Percentiles rank a stretch among this genome's conserved stretches.
Evolutionary conservation across 805 yeast genomes (phyloP).

Genomic region (Wickerhamomyces canadensis): DNA sequence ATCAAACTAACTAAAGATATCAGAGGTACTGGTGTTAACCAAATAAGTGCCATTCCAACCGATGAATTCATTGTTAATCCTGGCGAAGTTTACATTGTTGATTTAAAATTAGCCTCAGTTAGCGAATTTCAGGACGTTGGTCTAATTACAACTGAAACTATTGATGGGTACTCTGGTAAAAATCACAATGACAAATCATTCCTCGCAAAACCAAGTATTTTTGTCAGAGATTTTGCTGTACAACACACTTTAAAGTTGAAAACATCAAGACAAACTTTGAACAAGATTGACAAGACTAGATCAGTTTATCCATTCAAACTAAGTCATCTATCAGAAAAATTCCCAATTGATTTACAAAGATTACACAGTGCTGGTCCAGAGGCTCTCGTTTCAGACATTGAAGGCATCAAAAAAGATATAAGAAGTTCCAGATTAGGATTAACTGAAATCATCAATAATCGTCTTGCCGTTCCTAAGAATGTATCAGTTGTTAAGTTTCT

Average conservation of each 20-base stretch:
- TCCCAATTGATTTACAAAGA: constrained; percentile 48
- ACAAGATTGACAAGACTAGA: constrained; percentile 61
- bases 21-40: constrained; percentile 29
- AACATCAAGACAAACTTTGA: constrained; percentile 65
- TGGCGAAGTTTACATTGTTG: constrained; percentile 86
- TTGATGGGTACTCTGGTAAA: constrained; percentile 60
- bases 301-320: constrained; percentile 93
- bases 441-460: constrained; percentile 74
- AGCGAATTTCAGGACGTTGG: constrained; percentile 53
- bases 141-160: constrained; percentile 58
- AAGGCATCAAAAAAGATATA: constrained; percentile 46
- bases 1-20: constrained; percentile 33
- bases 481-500: constrained; percentile 67
- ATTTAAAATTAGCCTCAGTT: constrained; percentile 73
- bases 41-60: constrained; percentile 61
- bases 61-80: constrained; percentile 67
- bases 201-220: constrained; percentile 63
- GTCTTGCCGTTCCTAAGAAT: constrained; percentile 68
- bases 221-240: constrained; percentile 82
- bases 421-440: constrained; percentile 68
- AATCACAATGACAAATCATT: constrained; percentile 47
- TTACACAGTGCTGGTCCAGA: constrained; percentile 25
- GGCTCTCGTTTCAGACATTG: constrained; percentile 30
- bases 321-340: constrained; percentile 56
- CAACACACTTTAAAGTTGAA: constrained; percentile 70